Base-by-base conservation (phyloP, 441 rosid species). In the Dalechampia spathulata region DNA sequence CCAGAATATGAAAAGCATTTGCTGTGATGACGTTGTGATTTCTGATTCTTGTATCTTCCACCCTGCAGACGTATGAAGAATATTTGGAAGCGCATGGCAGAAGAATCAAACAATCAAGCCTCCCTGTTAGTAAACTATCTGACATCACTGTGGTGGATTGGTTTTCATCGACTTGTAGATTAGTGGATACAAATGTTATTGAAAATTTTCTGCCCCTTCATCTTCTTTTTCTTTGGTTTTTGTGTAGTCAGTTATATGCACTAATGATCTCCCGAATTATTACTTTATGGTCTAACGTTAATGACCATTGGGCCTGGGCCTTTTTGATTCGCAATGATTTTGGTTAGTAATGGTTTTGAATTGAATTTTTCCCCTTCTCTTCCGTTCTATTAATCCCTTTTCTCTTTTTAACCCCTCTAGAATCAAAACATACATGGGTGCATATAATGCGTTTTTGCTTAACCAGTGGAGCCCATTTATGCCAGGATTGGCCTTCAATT, bases 51-150 rank as follows among this genome's bases (percentile, higher is more conserved):
- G 27, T 44, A 30, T 52, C 21, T 68, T 52, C 64, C 23, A 21
- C 61, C 58, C 37, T 73, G 79, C 92, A 92, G 96, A 83, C 98
- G 12, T 92, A 92, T 66, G 95, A 92, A 80, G 95, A 88, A 55
- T 92, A 92, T 60, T 78, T 92, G 73, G 96, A 84, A 72, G 82
- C 73, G 58, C 90, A 81, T 71, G 74, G 87, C 80, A 83, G 83
- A 79, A 70, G 83, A 82, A 65, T 76, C 80, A 73, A 72, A 69
- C 85, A 74, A 51, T 57, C 76, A 51, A 75, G 72, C 68, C 68
- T 50, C 22, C 77, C 83, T 71, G 95, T 91, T 61, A 87, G 96
- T 83, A 76, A 70, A 37, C 58, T 58, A 6, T 30, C 44, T 48
- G 37, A 51, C 39, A 49, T 20, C 45, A 52, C 44, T 42, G 34